Base-by-base conservation (phyloP, 1,139 yeast species). In the Taphrina communis region DNA sequence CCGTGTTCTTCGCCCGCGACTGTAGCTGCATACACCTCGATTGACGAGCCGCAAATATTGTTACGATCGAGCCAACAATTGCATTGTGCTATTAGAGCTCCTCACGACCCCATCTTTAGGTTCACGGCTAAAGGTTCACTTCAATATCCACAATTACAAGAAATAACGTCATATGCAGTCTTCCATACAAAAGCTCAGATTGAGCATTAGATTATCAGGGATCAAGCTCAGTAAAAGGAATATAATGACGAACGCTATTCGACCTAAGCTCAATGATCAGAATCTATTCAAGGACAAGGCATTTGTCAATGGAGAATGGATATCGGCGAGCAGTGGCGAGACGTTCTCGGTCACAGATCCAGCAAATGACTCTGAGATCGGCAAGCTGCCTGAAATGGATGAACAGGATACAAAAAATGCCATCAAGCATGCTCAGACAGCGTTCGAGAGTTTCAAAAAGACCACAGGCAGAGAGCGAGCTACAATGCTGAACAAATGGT, bases 261-360 rank as follows among this genome's bases (percentile, higher is more conserved):
- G 80, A 78, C 12, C 81, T 80, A 62, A 77, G 77, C 17, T 75
- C 63, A 7, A 79, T 72, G 68, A 79, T 80, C 38, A 70, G 63
- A 31, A 38, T 38, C 50, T 60, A 11, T 39, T 60, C 57, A 60
- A 60, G 57, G 46, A 52, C 51, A 25, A 84, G 70, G 87, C 90
- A 21, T 86, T 80, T 74, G 81, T 90, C 77, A 85, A 88, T 73
- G 97, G 97, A 63, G 79, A 86, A 74, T 91, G 96, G 92, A 77
- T 84, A 62, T 75, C 78, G 25, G 82, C 86, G 35, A 79, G 80
- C 58, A 80, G 86, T 21, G 78, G 82, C 36, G 83, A 83, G 69
- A 82, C 85, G 19, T 90, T 89, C 77, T 81, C 84, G 48, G 96
- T 90, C 35, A 77, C 78, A 53, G 92, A 91, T 77, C 97, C 97